Evolutionary conservation across 2,329 filamentous ascomycete genomes (phyloP).

Genomic region (Cytospora piceicola): DNA sequence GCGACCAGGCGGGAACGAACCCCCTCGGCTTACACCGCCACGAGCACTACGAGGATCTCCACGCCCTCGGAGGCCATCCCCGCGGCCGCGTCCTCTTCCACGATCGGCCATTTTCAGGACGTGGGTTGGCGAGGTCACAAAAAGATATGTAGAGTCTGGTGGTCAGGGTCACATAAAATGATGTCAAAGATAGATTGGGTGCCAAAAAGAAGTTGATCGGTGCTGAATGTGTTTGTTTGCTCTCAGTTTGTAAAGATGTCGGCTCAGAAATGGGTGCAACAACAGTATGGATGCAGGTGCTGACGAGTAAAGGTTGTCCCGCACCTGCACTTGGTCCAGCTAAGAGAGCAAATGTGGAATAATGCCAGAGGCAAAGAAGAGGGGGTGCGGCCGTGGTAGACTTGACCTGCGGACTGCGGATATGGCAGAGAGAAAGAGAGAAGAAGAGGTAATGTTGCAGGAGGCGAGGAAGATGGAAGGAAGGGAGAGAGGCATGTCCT

Average conservation of each 20-base stretch:
- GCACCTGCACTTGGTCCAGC: too few species aligned
- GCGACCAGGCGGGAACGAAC: slow-evolving; percentile 1
- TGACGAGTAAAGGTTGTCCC: too few species aligned
- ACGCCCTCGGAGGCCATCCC: slow-evolving; percentile 1
- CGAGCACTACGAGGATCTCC: slow-evolving; percentile 7
- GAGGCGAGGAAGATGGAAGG: neutral
- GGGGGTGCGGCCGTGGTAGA: neutral
- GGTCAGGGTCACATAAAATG: too few species aligned
- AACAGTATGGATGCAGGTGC: too few species aligned
- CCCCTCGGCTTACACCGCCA: slow-evolving; percentile 8
- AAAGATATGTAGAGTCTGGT: neutral
- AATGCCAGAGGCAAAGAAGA: too few species aligned
- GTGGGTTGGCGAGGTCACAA: neutral
- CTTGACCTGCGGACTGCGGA: too few species aligned
- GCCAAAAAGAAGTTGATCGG: too few species aligned
- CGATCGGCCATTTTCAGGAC: neutral
- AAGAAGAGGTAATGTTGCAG: neutral
- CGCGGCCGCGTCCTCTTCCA: slow-evolving; percentile 13
- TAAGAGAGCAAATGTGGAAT: too few species aligned
- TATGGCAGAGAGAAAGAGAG: neutral
- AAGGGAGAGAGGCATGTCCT: neutral
- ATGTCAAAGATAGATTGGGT: too few species aligned
- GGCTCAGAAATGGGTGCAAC: too few species aligned
- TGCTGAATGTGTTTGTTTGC: too few species aligned
- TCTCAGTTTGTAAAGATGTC: too few species aligned